Evolutionary conservation across 495 filamentous ascomycete species (phyloP), one percentile per base, ranked within the genome.

Genomic region (Astrothelium subdiscretum): DNA sequence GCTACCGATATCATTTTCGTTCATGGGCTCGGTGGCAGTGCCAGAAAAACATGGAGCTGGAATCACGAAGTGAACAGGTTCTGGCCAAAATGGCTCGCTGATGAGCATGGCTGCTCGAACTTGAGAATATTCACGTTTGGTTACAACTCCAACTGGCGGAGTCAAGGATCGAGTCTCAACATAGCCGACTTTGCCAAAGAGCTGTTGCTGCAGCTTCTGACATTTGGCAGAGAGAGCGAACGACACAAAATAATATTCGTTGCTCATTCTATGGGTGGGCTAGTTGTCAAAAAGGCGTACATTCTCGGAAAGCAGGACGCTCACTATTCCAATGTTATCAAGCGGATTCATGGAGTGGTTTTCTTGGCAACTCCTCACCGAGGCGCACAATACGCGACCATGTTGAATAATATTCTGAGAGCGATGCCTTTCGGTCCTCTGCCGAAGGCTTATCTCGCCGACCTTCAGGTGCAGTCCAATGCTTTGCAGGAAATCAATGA

Each of bases 401-500:
- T 54, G 24, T 2, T 54, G 4, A 26, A 29, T 29, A 54, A 54
- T 54, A 54, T 54, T 24, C 48, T 54, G 15, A 48, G 42, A 48
- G 20, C n/a, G n/a, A 6, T 29, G 20, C 24, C 48, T 54, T 4
- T 26, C 20, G 48, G 20, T 2, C 24, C n/a, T 54, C 20, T 4
- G 6, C 6, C 48, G 24, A 54, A 63, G 29, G 63, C 68, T 1
- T 71, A 54, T 69, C 3, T 60, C 64, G 3, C 38, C 5, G 59
- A 65, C 60, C 57, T 68, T 40, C 20, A 62, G 54, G 2, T 29
- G 57, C 24, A 65, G 26, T 74, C 72, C 6, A 31, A 2, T 1
- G 61, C 65, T 0, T 54, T 68, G 2, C 68, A 71, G 44, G 15
- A 58, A 3, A 74, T 73, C 44, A 75, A 75, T 44, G 70, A 75